phyloP scores from a whole-genome alignment of 345 rosid genomes.

The Euphorbia tirucalli region DNA sequence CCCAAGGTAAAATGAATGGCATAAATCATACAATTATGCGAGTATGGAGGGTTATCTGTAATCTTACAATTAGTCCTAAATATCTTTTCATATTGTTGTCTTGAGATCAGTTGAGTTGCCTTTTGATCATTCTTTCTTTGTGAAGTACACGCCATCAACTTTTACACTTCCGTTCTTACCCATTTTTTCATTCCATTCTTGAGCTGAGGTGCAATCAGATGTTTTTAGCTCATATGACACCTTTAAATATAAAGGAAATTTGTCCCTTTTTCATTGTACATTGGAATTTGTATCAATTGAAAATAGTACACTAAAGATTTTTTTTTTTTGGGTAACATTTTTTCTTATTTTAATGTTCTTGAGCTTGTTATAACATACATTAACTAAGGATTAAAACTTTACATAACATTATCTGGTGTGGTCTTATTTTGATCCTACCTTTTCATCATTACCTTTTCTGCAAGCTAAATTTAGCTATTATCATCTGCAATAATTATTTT shows the following conservation, averaged over 20 bases:
- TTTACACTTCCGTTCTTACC: no score
- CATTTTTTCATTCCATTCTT: no score
- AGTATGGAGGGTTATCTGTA: conserved; percentile 6
- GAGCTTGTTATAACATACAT: not conserved
- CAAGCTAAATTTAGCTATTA: not conserved
- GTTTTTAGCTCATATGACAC: no score
- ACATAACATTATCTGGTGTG: not conserved
- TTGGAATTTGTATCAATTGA: not conserved
- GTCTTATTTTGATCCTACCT: not conserved
- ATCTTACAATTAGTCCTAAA: not conserved
- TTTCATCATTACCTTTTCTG: not conserved
- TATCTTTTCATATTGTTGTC: not conserved
- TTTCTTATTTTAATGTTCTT: not conserved
- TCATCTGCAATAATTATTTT: not conserved
- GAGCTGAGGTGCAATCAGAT: no score
- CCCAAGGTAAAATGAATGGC: conserved; percentile 46
- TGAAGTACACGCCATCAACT: no score
- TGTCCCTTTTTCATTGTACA: not conserved
- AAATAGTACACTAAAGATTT: not conserved
- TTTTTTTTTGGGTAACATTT: not conserved
- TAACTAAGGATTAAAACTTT: no score
- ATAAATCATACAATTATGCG: not conserved
- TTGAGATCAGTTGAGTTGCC: no score
- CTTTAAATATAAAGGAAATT: no score
- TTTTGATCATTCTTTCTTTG: no score